Evolutionary conservation across 2,329 filamentous ascomycete species (phyloP), one percentile per base, ranked within the genome.

Genomic region (Aspergillus puulaauensis): DNA sequence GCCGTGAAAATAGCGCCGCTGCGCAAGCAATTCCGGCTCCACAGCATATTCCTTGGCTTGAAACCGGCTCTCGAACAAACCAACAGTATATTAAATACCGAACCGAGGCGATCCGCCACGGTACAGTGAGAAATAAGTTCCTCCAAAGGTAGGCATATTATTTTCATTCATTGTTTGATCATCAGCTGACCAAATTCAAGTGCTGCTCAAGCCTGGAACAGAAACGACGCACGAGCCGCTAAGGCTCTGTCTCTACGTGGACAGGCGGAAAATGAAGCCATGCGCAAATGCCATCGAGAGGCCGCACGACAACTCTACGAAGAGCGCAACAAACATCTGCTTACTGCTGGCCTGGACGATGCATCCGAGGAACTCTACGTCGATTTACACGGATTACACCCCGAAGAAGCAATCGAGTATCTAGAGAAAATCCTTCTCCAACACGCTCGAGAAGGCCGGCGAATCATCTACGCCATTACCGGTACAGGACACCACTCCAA

Each of bases 401-500:
- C 95, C 0, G 93, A 98, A 70, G 95, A 99, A 79, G 95, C 93
- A 4, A 91, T 98, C 41, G 90, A 95, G 64, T 98, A 98, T 68
- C 84, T 99, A 4, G 91, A 95, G 74, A 88, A 89, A 62, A 90
- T 96, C 40, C 86, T 99, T 21, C 81, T 93, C 61, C 91, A 96
- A 69, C 95, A 97, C 69, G 84, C 82, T 64, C 82, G 86, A 64
- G 86, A 90, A 65, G 83, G 82, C 37, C 76, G 80, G 5, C 84
- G 87, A 21, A 90, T 93, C 3, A 84, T 99, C 43, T 99, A 98
- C 72, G 93, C 93, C 64, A 98, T 99, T 72, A 97, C 93, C 1
- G 95, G 95, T 45, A 98, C 93, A 1, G 95, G 93, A 3, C 93
- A 98, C 70, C 95, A 99, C 77, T 96, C 91, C 73, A 98, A 98